These are phyloP conservation scores for Acorus calamus DNA, from an alignment of 106 monocot species.

Conservation along the genomic window DNA sequence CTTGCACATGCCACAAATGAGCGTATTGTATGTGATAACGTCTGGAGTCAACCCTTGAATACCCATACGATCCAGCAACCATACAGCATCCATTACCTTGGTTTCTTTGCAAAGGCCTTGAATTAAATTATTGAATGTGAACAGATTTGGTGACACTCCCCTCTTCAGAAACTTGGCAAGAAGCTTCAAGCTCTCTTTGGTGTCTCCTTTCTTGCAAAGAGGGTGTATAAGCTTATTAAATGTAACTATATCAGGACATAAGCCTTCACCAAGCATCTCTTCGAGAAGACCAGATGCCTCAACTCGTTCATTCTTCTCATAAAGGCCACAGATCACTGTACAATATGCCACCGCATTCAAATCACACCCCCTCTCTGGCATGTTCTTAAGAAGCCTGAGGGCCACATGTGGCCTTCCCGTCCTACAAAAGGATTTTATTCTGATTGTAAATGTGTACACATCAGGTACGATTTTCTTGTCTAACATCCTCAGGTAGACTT, in stretches of 20 bases:
- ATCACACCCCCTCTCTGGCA: slow-evolving; percentile 15
- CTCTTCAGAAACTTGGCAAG: slow-evolving; percentile 54
- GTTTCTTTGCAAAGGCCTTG: slow-evolving; percentile 67
- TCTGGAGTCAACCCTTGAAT: slow-evolving; percentile 73
- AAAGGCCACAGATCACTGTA: slow-evolving; percentile 52
- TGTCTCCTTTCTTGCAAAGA: slow-evolving; percentile 42
- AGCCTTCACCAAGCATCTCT: slow-evolving; percentile 46
- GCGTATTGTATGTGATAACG: slow-evolving; percentile 62
- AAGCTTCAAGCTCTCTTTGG: slow-evolving; percentile 53
- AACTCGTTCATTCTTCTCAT: slow-evolving; percentile 47
- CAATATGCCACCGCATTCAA: slow-evolving; percentile 79
- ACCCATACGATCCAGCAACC: slow-evolving; percentile 56
- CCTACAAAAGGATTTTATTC: no score
- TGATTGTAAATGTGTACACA: slow-evolving; percentile 26
- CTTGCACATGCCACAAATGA: slow-evolving; percentile 81
- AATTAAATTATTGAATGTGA: slow-evolving; percentile 80
- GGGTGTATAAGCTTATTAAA: slow-evolving; percentile 89
- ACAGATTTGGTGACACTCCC: slow-evolving; percentile 62
- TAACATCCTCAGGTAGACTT: slow-evolving; percentile 36
- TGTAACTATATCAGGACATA: slow-evolving; percentile 71
- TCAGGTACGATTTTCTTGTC: slow-evolving; percentile 33
- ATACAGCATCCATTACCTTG: slow-evolving; percentile 52
- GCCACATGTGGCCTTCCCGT: no score
- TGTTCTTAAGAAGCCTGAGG: no score
- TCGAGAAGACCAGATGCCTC: slow-evolving; percentile 36